Evolutionary conservation across 2,329 filamentous ascomycete genomes (phyloP).

Genomic region (Xylaria sp.): DNA sequence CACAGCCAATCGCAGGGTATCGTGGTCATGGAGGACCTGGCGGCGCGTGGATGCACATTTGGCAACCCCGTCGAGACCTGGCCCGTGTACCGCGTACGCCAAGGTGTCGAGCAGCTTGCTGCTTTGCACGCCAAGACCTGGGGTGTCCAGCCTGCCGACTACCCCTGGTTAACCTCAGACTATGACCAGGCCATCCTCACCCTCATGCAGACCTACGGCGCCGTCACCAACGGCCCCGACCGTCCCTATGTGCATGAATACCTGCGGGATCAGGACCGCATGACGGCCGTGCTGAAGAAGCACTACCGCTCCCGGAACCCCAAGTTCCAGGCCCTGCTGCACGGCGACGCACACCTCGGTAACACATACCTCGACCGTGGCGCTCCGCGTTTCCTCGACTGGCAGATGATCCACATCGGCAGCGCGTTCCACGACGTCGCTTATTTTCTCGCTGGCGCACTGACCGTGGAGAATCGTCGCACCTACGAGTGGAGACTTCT

Average conservation of each 20-base stretch:
- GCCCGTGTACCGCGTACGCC: slow-evolving; percentile 32
- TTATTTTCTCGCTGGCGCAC: slow-evolving; percentile 43
- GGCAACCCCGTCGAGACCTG: slow-evolving; percentile 31
- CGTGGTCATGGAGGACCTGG: slow-evolving; percentile 38
- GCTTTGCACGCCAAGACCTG: slow-evolving; percentile 42
- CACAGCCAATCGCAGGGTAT: slow-evolving; percentile 35
- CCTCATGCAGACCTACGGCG: slow-evolving; percentile 37
- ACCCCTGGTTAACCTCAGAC: slow-evolving; percentile 41
- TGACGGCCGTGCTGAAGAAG: slow-evolving; percentile 41
- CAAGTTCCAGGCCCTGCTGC: slow-evolving; percentile 42
- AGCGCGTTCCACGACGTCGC: slow-evolving; percentile 46
- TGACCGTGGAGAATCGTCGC: slow-evolving; percentile 43
- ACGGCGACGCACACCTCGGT: slow-evolving; percentile 45
- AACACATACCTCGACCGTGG: slow-evolving; percentile 43
- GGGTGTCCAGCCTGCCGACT: slow-evolving; percentile 35
- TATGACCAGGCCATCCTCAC: slow-evolving; percentile 40
- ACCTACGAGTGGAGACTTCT: slow-evolving; percentile 43
- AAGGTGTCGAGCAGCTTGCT: slow-evolving; percentile 44
- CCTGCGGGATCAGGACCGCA: slow-evolving; percentile 38
- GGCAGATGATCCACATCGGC: slow-evolving; percentile 45
- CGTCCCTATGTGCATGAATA: slow-evolving; percentile 38
- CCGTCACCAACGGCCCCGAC: slow-evolving; percentile 33
- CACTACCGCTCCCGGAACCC: slow-evolving; percentile 42
- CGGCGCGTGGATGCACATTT: slow-evolving; percentile 32
- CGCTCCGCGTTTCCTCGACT: slow-evolving; percentile 45